Evolutionary conservation across 495 filamentous ascomycete genomes (phyloP).

Genomic region (Podospora comata): DNA sequence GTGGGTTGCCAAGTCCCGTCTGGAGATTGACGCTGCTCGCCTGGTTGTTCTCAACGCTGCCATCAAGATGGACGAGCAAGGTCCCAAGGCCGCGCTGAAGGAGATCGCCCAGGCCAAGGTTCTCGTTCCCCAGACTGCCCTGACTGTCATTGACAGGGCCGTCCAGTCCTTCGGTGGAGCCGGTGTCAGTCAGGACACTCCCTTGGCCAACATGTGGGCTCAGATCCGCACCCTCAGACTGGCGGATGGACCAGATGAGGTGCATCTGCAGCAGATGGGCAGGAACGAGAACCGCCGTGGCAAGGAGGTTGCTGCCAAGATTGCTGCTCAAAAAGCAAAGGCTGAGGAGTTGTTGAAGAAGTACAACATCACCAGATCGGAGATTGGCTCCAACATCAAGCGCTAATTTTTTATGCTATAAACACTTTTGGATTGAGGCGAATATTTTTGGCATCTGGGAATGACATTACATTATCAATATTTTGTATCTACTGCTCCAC

Average conservation of each 20-base stretch:
- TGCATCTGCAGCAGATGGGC: conserved; percentile 88
- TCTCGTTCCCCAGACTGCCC: conserved; percentile 69
- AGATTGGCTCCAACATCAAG: conserved; percentile 52
- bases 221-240: conserved; percentile 75
- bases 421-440: background rate
- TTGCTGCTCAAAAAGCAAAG: conserved; percentile 62
- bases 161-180: conserved; percentile 83
- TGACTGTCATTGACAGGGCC: conserved; percentile 81
- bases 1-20: conserved; percentile 84
- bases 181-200: conserved; percentile 87
- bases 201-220: conserved; percentile 84
- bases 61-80: conserved; percentile 78
- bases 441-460: background rate
- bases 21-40: conserved; percentile 86
- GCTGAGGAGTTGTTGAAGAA: conserved; percentile 63
- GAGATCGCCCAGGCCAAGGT: conserved; percentile 90
- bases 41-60: conserved; percentile 86
- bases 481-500: background rate
- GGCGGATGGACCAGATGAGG: conserved; percentile 91
- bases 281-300: conserved; percentile 74
- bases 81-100: conserved; percentile 74
- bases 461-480: background rate
- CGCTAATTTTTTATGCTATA: background rate
- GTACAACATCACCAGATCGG: conserved; percentile 49
- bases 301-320: conserved; percentile 58